Base-by-base conservation (phyloP, 176 grass and related monocot genomes). In the Hyparrhenia diplandra region DNA sequence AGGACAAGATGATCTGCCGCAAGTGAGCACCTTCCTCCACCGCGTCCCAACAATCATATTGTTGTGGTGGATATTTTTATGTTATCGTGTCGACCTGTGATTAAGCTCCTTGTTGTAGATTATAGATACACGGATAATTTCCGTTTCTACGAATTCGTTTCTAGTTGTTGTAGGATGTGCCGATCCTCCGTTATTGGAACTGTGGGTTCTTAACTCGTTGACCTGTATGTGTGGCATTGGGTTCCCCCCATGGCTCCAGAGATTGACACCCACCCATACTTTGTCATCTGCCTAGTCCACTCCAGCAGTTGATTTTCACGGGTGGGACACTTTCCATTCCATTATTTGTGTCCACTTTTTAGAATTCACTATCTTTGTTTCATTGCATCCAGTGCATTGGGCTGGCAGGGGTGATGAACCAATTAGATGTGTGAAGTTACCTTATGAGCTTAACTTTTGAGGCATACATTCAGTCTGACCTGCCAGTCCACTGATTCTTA, bases 1-100 rank as follows among this genome's bases (percentile, higher is more conserved):
- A 97, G 72, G 94, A 97, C 29, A 97, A 94, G 82, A 97, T 94
- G 91, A 97, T 94, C 66, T 92, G 91, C 85, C 90, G 94, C 81
- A 97, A 97, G 91, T 97, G 85, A 68, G 30, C 14, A 2, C 8
- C 10, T 20, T 32, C 31, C n/a, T 17, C 54, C n/a, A 9, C 5
- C 10, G 5, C 28, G 4, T 21, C 5, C 20, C 10, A 10, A 37
- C 27, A 2, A 3, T 7, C 2, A 27, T 18, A 17, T 0, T 4
- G 5, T 81, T 54, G 7, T 65, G 9, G 60, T 28, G 60, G 4
- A 29, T 28, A 0, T 28, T 14, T 63, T 14, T 0, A n/a, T n/a
- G 0, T 7, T 30, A 6, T 9, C 17, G 4, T 30, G 10, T 9
- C 17, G 4, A 24, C 5, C 24, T 30, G 8, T 84, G 24, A 30